Evolutionary conservation across 176 grass and related monocot species (phyloP).

Genomic region (Cocos nucifera): DNA sequence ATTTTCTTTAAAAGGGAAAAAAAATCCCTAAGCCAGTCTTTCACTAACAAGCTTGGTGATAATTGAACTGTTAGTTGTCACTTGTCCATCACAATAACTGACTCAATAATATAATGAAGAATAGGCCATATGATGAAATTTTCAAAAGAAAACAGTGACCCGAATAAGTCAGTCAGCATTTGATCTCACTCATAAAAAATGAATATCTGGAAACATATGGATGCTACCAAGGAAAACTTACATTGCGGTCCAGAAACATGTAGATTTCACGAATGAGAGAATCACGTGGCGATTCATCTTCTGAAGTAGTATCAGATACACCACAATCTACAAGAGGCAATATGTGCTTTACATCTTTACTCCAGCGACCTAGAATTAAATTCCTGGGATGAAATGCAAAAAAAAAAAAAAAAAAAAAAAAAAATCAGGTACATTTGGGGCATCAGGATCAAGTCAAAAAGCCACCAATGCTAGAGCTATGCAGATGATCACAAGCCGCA

Average conservation of each 20-base stretch:
- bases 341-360: constrained; percentile 76
- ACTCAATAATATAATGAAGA: too few relatives aligned
- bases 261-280: constrained; percentile 72
- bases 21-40: too few relatives aligned
- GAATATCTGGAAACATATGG: constrained; percentile 11
- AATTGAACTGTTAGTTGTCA: too few relatives aligned
- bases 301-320: constrained; percentile 44
- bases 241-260: constrained; percentile 83
- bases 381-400: constrained; percentile 65
- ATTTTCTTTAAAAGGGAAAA: too few relatives aligned
- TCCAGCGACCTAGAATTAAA: constrained; percentile 74
- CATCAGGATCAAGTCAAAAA: constrained; percentile 8
- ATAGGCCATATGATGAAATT: too few relatives aligned
- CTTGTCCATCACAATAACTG: too few relatives aligned
- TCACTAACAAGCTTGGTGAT: too few relatives aligned
- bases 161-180: too few relatives aligned
- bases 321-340: constrained; percentile 66
- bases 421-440: constrained; percentile 10
- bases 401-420: constrained; percentile 24
- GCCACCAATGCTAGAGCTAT: neutral
- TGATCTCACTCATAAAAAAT: neutral
- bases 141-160: too few relatives aligned
- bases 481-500: too few relatives aligned
- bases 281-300: constrained; percentile 45
- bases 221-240: constrained; percentile 37